phyloP scores from a whole-genome alignment of 805 yeast species.

The Cyberlindnera samutprakarnensis region DNA sequence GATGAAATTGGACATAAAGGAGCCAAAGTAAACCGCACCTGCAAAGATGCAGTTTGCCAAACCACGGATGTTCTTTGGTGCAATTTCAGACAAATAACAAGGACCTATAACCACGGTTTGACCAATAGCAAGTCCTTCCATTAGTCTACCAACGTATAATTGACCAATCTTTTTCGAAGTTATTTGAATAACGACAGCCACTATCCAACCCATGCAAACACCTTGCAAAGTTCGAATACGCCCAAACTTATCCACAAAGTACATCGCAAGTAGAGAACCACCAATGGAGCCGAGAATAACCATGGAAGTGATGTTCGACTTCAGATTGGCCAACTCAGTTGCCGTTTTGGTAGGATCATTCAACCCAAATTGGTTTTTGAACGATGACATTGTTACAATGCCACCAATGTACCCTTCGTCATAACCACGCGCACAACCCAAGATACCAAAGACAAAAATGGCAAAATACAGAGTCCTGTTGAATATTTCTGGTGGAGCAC shows the following conservation, averaged over 20 bases:
- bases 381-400: conserved; percentile 35
- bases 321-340: conserved; percentile 33
- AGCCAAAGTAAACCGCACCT: conserved; percentile 52
- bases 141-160: conserved; percentile 45
- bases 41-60: conserved; percentile 44
- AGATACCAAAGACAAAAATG: conserved; percentile 42
- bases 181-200: conserved; percentile 41
- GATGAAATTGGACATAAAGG: conserved; percentile 40
- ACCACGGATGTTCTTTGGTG: conserved; percentile 49
- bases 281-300: conserved; percentile 50
- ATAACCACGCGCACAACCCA: conserved; percentile 50
- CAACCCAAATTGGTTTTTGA: conserved; percentile 36
- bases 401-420: conserved; percentile 51
- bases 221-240: conserved; percentile 40
- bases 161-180: conserved; percentile 40
- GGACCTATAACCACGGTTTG: conserved; percentile 52
- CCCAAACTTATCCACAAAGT: conserved; percentile 43
- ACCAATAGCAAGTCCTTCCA: conserved; percentile 54
- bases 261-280: conserved; percentile 43
- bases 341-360: conserved; percentile 29
- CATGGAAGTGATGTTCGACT: conserved; percentile 51
- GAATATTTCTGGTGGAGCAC: conserved; percentile 36
- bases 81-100: conserved; percentile 43
- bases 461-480: conserved; percentile 38
- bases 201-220: conserved; percentile 35